phyloP scores from a whole-genome alignment of 805 yeast species.

The Tetrapisispora pingtungensis region DNA sequence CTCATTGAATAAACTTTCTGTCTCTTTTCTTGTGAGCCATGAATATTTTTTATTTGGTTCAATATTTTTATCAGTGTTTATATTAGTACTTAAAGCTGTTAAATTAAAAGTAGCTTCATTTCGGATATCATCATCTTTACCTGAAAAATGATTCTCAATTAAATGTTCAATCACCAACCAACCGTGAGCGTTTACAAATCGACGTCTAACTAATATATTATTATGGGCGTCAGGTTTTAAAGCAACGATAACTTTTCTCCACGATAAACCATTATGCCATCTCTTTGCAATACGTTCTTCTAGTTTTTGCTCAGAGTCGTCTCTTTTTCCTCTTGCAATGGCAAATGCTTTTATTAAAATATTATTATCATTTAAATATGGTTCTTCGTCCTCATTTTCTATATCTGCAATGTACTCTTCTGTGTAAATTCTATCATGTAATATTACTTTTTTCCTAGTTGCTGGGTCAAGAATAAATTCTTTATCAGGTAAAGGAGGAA shows the following conservation, averaged over 20 bases:
- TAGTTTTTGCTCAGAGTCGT: constrained; percentile 57
- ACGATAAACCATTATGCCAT: constrained; percentile 74
- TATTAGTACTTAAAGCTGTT: constrained; percentile 50
- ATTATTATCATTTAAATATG: constrained; percentile 14
- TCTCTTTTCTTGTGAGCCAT: constrained; percentile 41
- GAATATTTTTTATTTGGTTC: constrained; percentile 7
- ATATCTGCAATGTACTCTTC: constrained; percentile 39
- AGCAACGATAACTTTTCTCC: constrained; percentile 87
- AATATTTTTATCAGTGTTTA: constrained; percentile 37
- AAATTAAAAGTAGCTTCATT: not conserved
- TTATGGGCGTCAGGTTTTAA: constrained; percentile 92
- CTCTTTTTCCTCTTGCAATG: constrained; percentile 35
- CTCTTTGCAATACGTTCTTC: constrained; percentile 75
- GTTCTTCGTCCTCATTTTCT: constrained; percentile 8
- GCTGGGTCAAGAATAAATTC: constrained; percentile 55
- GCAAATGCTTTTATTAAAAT: constrained; percentile 29
- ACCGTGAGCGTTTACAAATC: constrained; percentile 80
- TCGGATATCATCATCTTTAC: not conserved
- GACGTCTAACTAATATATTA: constrained; percentile 77
- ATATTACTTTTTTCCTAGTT: constrained; percentile 44
- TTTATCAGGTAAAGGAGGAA: constrained; percentile 62
- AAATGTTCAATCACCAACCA: constrained; percentile 71
- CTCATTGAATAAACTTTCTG: constrained; percentile 34
- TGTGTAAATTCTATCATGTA: constrained; percentile 60
- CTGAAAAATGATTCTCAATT: constrained; percentile 48